Conservation (phyloP, 2,329 filamentous ascomycete genomes). For the Cytospora schulzeri region DNA sequence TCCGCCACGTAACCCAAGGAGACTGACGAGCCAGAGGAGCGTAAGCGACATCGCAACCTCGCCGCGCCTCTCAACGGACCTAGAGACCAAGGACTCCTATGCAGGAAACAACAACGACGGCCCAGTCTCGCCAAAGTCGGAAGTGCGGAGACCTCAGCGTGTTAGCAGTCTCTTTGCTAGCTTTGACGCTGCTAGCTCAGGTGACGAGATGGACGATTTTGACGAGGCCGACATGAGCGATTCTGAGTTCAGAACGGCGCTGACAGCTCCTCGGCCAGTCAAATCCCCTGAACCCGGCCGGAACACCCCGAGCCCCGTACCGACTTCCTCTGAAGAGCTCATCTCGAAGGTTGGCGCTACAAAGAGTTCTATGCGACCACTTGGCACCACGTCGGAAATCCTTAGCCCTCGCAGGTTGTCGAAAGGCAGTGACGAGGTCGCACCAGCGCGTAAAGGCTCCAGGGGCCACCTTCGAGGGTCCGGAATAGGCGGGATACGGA, state of each 20-base stretch:
- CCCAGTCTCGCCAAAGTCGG: constrained; percentile 64
- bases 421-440: constrained; percentile 35
- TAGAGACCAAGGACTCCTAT: constrained; percentile 65
- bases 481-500: constrained; percentile 64
- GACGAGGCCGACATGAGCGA: constrained; percentile 64
- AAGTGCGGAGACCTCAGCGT: constrained; percentile 69
- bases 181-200: constrained; percentile 71
- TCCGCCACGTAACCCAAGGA: constrained; percentile 62
- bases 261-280: constrained; percentile 62
- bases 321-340: constrained; percentile 48
- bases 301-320: constrained; percentile 11
- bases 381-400: constrained; percentile 42
- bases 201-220: constrained; percentile 66
- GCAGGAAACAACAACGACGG: constrained; percentile 82
- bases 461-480: constrained; percentile 34
- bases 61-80: constrained; percentile 40
- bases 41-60: constrained; percentile 54
- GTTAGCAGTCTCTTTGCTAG: constrained; percentile 86
- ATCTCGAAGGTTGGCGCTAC: constrained; percentile 34
- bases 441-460: constrained; percentile 26
- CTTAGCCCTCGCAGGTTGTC: constrained; percentile 48
- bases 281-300: constrained; percentile 24
- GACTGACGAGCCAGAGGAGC: constrained; percentile 51
- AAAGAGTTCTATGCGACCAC: constrained; percentile 37
- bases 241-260: constrained; percentile 66